Evolutionary conservation across 257 asterid genomes (phyloP), one percentile per base, ranked within the genome.

Genomic region (Solanum pinnatisectum): DNA sequence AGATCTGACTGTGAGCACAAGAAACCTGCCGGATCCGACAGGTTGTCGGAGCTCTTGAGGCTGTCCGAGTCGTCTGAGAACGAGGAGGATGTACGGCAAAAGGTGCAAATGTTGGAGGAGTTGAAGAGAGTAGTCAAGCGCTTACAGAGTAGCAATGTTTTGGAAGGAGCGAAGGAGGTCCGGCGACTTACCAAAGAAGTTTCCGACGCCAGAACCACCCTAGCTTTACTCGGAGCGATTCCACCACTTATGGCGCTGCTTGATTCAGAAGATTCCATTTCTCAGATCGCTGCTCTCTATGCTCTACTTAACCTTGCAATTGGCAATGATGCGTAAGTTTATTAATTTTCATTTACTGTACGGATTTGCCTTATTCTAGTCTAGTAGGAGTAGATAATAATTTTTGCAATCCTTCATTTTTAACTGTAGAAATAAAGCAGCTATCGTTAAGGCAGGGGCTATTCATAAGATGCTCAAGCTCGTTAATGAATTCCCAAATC

Each of bases 361-460:
- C 46, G 13, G 46, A 35, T 6, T 76, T 39, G 4, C n/a, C 9
- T 46, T 13, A 27, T 4, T 27, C 36, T 77, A 14, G n/a, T 32
- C 23, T 78, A 22, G 16, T 84, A 83, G 46, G 44, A 84, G 67
- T 87, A 86, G 73, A 73, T 18, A 33, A 37, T 11, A 77, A 33
- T 90, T 46, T 37, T 16, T 87, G 81, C 85, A 7, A 79, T 44
- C 49, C 32, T 42, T 78, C 13, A 11, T 76, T 39, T 39, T 39
- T 40, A 39, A 39, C 44, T 88, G 87, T 94, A 95, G 98, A 91
- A 96, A 96, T 92, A 95, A 95, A 90, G 94, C 97, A 1, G 99
- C 98, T 52, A 94, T 96, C 78, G 99, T 96, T 13, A 94, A 94
- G 91, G 95, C 98, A 8, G 99, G 99, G 40, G 99, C 92, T 23